Percentiles rank a stretch among this genome's conserved stretches.
These are phyloP conservation scores for Afroboletus lepidellus DNA, from an alignment of 1,284 basidiomycete species.

Conservation along the genomic window DNA sequence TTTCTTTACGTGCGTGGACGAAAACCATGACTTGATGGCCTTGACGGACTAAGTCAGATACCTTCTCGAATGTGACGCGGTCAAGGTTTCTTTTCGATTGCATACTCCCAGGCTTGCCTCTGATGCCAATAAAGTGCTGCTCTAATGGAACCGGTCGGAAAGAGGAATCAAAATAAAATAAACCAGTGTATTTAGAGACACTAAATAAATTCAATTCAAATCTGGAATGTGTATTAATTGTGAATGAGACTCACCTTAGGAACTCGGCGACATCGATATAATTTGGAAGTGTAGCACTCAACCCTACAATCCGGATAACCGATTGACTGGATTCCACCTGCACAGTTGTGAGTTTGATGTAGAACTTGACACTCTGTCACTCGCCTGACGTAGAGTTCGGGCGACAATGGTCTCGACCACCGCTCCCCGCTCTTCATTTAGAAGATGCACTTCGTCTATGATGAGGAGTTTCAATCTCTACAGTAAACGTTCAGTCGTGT, in stretches of 20 bases:
- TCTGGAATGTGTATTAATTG: neutral
- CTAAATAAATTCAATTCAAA: constrained; percentile 39
- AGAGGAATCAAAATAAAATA: constrained; percentile 98
- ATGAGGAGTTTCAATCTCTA: constrained; percentile 94
- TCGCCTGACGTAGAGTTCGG: constrained; percentile 86
- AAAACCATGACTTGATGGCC: constrained; percentile 99
- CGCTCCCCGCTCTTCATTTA: constrained; percentile 97
- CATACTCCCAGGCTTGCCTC: constrained; percentile 82
- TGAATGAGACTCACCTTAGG: constrained; percentile 55
- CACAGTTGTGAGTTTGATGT: constrained; percentile 1
- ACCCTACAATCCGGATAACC: constrained; percentile 95
- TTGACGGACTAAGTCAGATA: constrained; percentile 76
- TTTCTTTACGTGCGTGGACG: constrained; percentile 98
- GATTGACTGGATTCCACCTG: constrained; percentile 97
- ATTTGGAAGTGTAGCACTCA: constrained; percentile 98
- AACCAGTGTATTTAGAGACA: constrained; percentile 86
- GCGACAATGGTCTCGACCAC: constrained; percentile 99
- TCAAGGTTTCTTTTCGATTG: constrained; percentile 88
- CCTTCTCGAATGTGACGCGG: constrained; percentile 88
- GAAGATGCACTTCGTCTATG: constrained; percentile 96
- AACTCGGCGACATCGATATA: constrained; percentile 98
- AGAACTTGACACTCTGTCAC: constrained; percentile 2
- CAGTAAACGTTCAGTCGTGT: constrained; percentile 7
- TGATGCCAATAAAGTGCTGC: constrained; percentile 96
- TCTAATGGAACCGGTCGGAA: constrained; percentile 97